Conservation (phyloP, 495 filamentous ascomycete genomes). For the Trypethelium eluteriae region DNA sequence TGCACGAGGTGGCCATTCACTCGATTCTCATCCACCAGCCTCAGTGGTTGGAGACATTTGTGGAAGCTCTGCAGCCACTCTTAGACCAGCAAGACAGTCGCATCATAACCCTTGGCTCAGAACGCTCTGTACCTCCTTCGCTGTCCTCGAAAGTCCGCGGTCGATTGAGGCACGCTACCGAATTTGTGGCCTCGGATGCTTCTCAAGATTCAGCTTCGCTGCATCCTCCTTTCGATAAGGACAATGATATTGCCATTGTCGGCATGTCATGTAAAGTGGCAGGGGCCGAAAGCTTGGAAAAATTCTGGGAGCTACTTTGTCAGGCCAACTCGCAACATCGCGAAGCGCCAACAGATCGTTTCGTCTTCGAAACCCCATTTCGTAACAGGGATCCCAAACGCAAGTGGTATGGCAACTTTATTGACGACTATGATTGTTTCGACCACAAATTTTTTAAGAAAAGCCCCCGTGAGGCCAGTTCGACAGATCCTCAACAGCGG, state of each 20-base stretch:
- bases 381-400: background rate
- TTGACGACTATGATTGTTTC: background rate
- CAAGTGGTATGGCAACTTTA: constrained; percentile 3
- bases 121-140: background rate
- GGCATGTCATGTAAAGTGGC: constrained; percentile 40
- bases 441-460: constrained; percentile 6
- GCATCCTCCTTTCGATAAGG: too few species aligned
- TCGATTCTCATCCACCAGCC: background rate
- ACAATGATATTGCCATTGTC: constrained; percentile 34
- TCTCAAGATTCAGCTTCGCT: too few species aligned
- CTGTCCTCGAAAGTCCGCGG: background rate
- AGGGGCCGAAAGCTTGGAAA: constrained; percentile 31
- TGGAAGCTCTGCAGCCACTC: background rate
- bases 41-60: background rate
- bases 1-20: background rate
- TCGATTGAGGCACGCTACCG: background rate
- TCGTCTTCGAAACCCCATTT: background rate
- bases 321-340: constrained; percentile 36
- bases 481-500: background rate
- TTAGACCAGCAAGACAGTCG: background rate
- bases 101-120: background rate
- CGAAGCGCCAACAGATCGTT: background rate
- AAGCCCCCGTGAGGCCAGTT: background rate
- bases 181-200: too few species aligned
- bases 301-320: constrained; percentile 40